Evolutionary conservation across 257 asterid species (phyloP).

Genomic region (Linderniella brevidens): DNA sequence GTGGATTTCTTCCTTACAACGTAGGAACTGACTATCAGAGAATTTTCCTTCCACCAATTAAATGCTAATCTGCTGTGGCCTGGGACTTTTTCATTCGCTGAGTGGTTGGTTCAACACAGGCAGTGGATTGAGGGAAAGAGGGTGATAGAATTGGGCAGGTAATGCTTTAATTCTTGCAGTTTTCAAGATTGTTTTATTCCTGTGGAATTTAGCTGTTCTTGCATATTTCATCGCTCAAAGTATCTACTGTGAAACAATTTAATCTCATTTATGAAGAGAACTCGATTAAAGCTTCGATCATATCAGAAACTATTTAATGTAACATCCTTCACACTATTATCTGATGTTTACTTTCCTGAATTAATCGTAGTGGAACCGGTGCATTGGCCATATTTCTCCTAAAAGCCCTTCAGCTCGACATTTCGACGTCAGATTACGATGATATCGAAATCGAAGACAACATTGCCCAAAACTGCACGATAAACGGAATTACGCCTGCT

Average conservation of each 20-base stretch:
- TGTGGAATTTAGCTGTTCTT: conserved; percentile 1
- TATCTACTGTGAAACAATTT: background rate
- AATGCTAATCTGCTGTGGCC: conserved; percentile 97
- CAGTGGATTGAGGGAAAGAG: conserved; percentile 47
- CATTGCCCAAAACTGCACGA: conserved; percentile 56
- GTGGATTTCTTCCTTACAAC: conserved; percentile 7
- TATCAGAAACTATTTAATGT: background rate
- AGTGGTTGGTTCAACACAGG: conserved; percentile 59
- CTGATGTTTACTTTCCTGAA: conserved; percentile 10
- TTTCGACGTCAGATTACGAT: conserved; percentile 94
- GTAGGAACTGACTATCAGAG: conserved; percentile 72
- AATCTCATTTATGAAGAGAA: too few relatives aligned
- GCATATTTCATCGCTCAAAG: background rate
- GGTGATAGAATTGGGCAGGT: conserved; percentile 82
- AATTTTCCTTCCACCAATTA: conserved; percentile 75
- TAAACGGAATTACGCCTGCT: conserved; percentile 54
- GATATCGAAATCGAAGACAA: conserved; percentile 75
- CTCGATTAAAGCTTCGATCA: too few relatives aligned
- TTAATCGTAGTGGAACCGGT: conserved; percentile 83
- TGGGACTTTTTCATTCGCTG: conserved; percentile 83
- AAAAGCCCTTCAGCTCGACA: conserved; percentile 48
- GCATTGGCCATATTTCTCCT: conserved; percentile 77
- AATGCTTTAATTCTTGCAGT: conserved; percentile 2
- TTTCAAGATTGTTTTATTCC: background rate
- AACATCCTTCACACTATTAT: background rate